Conservation (phyloP, 164 flowering plant species). For the Chimonanthus praecox region DNA sequence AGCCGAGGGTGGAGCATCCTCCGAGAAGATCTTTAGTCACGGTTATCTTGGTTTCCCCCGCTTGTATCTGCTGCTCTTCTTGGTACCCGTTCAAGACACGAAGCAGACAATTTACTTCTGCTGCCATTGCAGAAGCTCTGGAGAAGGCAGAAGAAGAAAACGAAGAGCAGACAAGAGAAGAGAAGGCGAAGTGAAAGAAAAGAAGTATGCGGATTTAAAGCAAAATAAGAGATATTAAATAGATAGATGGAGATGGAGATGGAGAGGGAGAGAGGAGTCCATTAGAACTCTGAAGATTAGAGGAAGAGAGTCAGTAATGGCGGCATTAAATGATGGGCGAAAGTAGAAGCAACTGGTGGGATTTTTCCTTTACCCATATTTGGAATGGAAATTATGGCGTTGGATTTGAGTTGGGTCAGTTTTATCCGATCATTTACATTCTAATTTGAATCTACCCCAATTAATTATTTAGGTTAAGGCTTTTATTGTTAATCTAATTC, state of each 20-base stretch:
- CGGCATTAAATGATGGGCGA: constrained; percentile 2
- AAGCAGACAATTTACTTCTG: constrained; percentile 53
- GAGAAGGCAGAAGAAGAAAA: not conserved
- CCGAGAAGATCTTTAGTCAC: constrained; percentile 77
- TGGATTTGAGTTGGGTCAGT: too few relatives aligned
- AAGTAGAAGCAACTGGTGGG: not conserved
- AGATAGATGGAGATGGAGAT: not conserved
- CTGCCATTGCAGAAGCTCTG: constrained; percentile 38
- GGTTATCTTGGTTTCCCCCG: constrained; percentile 20
- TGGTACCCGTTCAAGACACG: constrained; percentile 33
- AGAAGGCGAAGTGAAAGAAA: not conserved
- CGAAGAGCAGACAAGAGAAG: not conserved
- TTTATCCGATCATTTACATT: too few relatives aligned
- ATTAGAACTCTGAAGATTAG: not conserved
- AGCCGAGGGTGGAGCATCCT: constrained; percentile 23
- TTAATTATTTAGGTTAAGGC: too few relatives aligned
- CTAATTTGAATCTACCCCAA: too few relatives aligned
- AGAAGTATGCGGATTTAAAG: too few relatives aligned
- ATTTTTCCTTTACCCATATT: not conserved
- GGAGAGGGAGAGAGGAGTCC: not conserved
- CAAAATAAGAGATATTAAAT: too few relatives aligned
- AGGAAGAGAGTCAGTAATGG: not conserved
- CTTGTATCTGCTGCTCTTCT: constrained; percentile 13
- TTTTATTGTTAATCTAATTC: too few relatives aligned
- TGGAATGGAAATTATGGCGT: too few relatives aligned